Percentiles rank a stretch among this genome's conserved stretches.
phyloP scores from a whole-genome alignment of 2,329 filamentous ascomycete species.

The Penicillium aurantiogriseum region DNA sequence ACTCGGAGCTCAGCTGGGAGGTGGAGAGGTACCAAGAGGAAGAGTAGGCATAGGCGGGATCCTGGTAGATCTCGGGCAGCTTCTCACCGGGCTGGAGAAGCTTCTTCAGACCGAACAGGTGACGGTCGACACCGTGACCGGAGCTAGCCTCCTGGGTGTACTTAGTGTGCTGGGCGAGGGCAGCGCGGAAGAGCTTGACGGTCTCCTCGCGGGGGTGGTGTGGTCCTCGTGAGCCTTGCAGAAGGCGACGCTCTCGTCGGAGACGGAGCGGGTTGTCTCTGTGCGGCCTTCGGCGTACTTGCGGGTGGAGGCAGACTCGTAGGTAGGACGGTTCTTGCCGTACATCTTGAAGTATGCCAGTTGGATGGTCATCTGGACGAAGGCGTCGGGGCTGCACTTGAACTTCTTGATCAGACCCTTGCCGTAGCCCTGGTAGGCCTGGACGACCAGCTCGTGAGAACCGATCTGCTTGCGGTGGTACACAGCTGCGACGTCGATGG shows the following conservation, averaged over 20 bases:
- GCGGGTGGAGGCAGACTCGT: conserved; percentile 91
- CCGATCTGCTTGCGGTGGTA: conserved; percentile 82
- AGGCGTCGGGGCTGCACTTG: conserved; percentile 95
- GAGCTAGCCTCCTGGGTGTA: conserved; percentile 89
- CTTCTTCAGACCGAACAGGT: conserved; percentile 97
- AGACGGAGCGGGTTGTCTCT: conserved; percentile 90
- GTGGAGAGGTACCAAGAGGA: conserved; percentile 85
- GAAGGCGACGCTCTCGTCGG: conserved; percentile 86
- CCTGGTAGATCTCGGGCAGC: conserved; percentile 77
- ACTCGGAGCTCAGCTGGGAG: conserved; percentile 89
- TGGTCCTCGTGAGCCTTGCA: conserved; percentile 81
- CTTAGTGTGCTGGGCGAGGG: conserved; percentile 76
- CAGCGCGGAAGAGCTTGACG: conserved; percentile 75
- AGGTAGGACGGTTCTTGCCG: conserved; percentile 94
- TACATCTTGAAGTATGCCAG: conserved; percentile 99
- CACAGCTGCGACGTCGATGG: conserved; percentile 73
- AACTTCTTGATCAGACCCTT: conserved; percentile 99
- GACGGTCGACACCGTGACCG: conserved; percentile 90
- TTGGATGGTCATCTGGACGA: conserved; percentile 98
- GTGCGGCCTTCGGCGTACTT: conserved; percentile 96
- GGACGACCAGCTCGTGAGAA: conserved; percentile 85
- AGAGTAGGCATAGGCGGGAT: conserved; percentile 82
- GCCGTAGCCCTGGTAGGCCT: conserved; percentile 95
- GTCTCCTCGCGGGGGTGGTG: conserved; percentile 60
- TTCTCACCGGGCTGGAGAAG: conserved; percentile 77